These are phyloP conservation scores for Raffaelea ambrosiae DNA, from an alignment of 2,329 filamentous ascomycete genomes.

Conservation along the genomic window DNA sequence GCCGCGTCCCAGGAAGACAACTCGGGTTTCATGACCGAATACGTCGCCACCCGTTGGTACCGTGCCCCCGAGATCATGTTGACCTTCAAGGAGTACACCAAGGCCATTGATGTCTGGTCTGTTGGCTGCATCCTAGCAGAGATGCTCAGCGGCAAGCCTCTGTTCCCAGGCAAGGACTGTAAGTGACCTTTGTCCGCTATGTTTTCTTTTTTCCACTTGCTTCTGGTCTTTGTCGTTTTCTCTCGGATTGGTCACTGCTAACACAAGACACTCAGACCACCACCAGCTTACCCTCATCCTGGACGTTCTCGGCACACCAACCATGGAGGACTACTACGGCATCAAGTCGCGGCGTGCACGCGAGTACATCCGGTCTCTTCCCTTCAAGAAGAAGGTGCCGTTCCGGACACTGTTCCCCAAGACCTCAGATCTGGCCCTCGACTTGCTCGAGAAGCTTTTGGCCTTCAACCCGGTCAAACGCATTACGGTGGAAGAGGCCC, in stretches of 20 bases:
- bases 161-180: slow-evolving; percentile 99
- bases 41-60: slow-evolving; percentile 98
- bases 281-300: slow-evolving; percentile 96
- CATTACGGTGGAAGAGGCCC: slow-evolving; percentile 93
- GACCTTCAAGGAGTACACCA: slow-evolving; percentile 99
- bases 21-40: slow-evolving; percentile 99
- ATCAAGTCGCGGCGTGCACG: slow-evolving; percentile 97
- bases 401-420: slow-evolving; percentile 97
- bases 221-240: not conserved
- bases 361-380: slow-evolving; percentile 95
- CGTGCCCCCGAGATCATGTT: slow-evolving; percentile 99
- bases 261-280: slow-evolving; percentile 56
- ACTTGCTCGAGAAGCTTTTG: slow-evolving; percentile 88
- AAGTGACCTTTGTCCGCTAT: too few relatives aligned
- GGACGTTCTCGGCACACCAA: slow-evolving; percentile 93
- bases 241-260: not conserved
- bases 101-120: slow-evolving; percentile 98
- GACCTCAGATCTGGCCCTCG: slow-evolving; percentile 93
- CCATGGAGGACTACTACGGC: slow-evolving; percentile 99
- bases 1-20: slow-evolving; percentile 97
- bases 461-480: slow-evolving; percentile 99
- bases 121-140: slow-evolving; percentile 97
- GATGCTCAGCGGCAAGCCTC: slow-evolving; percentile 96
- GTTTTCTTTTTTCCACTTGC: slow-evolving; percentile 9
- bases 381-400: slow-evolving; percentile 99